These are phyloP conservation scores for Fibroporia radiculosa DNA, from an alignment of 768 basidiomycete genomes.

Conservation along the genomic window DNA sequence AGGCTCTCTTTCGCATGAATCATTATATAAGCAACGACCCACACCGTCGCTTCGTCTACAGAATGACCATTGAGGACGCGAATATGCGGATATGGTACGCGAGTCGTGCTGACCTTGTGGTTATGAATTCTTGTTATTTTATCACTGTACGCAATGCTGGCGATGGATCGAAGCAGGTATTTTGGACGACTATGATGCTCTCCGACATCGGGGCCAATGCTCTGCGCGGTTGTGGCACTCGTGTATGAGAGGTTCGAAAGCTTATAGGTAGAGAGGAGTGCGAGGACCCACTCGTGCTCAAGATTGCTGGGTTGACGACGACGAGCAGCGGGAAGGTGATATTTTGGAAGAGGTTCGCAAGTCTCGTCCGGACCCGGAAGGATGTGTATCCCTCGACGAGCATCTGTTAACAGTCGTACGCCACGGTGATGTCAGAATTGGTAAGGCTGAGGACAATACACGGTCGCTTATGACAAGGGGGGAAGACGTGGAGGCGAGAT, in stretches of 20 bases:
- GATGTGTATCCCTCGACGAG: background rate
- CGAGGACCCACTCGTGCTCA: slow-evolving; percentile 3
- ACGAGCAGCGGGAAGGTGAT: slow-evolving; percentile 1
- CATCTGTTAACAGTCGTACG: background rate
- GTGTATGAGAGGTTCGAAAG: slow-evolving; percentile 11
- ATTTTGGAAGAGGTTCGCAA: background rate
- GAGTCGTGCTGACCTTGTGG: background rate
- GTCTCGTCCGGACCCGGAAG: background rate
- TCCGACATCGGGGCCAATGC: slow-evolving; percentile 4
- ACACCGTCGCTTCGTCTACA: background rate
- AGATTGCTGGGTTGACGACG: slow-evolving; percentile 11
- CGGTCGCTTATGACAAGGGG: background rate
- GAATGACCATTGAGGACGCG: background rate
- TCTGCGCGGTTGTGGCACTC: slow-evolving; percentile 9
- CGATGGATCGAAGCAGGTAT: background rate
- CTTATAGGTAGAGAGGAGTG: background rate
- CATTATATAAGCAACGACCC: background rate
- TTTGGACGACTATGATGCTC: slow-evolving; percentile 1
- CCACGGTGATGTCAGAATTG: background rate
- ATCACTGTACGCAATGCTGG: background rate
- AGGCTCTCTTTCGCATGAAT: background rate
- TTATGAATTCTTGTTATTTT: background rate
- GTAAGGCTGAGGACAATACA: background rate
- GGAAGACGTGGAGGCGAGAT: background rate
- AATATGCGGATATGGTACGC: background rate